Evolutionary conservation across 2,329 filamentous ascomycete species (phyloP).

Genomic region (Coleophoma cylindrospora): DNA sequence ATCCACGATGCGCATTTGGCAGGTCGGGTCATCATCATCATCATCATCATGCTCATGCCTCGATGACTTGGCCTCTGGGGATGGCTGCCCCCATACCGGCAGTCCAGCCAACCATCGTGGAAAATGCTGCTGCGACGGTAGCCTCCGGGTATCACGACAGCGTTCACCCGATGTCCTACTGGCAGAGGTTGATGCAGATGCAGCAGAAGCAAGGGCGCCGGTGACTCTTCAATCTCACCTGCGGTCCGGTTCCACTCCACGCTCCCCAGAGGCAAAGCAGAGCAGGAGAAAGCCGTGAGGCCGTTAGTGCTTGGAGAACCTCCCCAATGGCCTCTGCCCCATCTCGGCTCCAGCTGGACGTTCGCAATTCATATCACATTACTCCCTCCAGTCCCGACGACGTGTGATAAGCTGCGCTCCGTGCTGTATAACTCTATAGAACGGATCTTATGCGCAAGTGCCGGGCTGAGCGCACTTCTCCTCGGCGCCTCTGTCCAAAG

Average conservation of each 20-base stretch:
- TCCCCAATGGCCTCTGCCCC: neutral
- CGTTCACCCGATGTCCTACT: neutral
- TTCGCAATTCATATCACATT: neutral
- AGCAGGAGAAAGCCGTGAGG: neutral
- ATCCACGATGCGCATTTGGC: too few relatives aligned
- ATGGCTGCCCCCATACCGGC: neutral
- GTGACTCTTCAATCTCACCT: neutral
- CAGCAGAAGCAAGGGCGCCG: neutral
- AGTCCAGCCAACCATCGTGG: neutral
- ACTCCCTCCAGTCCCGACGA: neutral
- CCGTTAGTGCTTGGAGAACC: neutral
- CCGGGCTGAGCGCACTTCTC: neutral
- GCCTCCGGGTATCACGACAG: neutral
- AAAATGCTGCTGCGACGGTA: neutral
- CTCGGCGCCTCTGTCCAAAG: neutral
- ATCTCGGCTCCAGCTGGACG: neutral
- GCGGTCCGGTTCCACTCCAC: neutral
- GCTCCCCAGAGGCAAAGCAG: too few relatives aligned
- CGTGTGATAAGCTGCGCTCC: neutral
- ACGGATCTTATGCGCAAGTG: neutral
- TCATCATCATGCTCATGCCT: neutral
- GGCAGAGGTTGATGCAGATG: neutral
- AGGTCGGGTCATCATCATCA: too few relatives aligned
- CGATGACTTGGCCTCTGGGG: neutral
- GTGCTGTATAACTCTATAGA: neutral